Evolutionary conservation across 306 rosid species (phyloP), one percentile per base, ranked within the genome.

Genomic region (Pachyrhizus erosus): DNA sequence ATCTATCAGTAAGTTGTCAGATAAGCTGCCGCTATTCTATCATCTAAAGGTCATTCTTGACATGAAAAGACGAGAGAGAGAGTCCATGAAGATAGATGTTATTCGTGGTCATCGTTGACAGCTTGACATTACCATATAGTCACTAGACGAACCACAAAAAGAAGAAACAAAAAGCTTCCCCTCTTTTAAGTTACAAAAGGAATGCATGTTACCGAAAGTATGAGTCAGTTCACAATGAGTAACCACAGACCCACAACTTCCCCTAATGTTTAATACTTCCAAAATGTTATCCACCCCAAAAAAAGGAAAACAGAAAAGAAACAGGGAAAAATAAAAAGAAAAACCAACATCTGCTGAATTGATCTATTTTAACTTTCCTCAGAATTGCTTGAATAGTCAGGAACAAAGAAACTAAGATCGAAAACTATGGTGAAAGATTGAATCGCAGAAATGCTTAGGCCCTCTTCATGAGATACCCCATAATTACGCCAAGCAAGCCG

Each of bases 391-490:
- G 88, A 82, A 78, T 71, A 71, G 86, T 80, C 77, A 62, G 85
- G 85, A 86, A 74, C 70, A 82, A 21, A 81, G 73, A 82, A 83
- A 83, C 79, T 57, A 70, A 18, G 79, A 84, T 61, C 29, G 62
- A 81, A 76, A 65, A 39, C 83, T 71, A 64, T 17, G 80, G 82
- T 71, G 83, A 23, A 75, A 70, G 82, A 81, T 73, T 66, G 51
- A 80, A 69, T 73, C 9, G 43, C 13, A 1, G 72, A 52, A 64
- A 14, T 52, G 73, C 86, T 89, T 82, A 94, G 27, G 90, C 67
- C 85, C 84, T 89, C 89, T 88, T 94, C 91, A 92, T 54, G 84
- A 93, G 77, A 86, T 88, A 94, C 51, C 98, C 98, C 89, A 94
- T 82, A 77, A 88, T 82, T 71, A 89, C 26, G 89, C 97, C 98